Conservation (phyloP, 2,329 filamentous ascomycete species). For the Pseudonectria foliicola region DNA sequence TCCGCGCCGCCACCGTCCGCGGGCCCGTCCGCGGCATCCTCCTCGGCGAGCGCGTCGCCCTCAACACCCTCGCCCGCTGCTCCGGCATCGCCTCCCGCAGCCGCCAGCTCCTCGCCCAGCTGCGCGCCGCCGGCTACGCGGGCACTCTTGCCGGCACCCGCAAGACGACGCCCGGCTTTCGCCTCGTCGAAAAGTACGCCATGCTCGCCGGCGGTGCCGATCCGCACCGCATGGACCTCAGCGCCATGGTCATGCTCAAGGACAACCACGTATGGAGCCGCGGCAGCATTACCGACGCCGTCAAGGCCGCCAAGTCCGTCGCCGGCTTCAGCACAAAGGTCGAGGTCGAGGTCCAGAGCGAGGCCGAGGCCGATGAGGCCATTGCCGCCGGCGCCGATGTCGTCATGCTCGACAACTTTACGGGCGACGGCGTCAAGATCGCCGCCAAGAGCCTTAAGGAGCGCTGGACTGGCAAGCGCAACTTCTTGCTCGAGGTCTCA, state of each 20-base stretch:
- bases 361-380: conserved; percentile 85
- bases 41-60: conserved; percentile 85
- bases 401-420: conserved; percentile 97
- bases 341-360: conserved; percentile 88
- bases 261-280: conserved; percentile 97
- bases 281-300: conserved; percentile 78
- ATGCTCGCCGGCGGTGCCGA: conserved; percentile 94
- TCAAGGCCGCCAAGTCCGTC: conserved; percentile 72
- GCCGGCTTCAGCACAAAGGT: conserved; percentile 90
- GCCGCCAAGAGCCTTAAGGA: conserved; percentile 72
- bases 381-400: conserved; percentile 88
- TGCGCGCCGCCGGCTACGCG: conserved; percentile 63
- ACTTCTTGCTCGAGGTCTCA: conserved; percentile 84
- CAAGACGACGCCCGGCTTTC: conserved; percentile 94
- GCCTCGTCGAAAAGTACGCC: conserved; percentile 95
- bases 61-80: conserved; percentile 86
- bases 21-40: conserved; percentile 76
- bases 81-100: conserved; percentile 79
- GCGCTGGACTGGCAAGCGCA: conserved; percentile 65
- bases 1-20: conserved; percentile 68
- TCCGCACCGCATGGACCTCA: conserved; percentile 83
- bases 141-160: conserved; percentile 88
- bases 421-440: conserved; percentile 64
- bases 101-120: conserved; percentile 44
- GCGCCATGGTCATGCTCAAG: conserved; percentile 97